Evolutionary conservation across 2,329 filamentous ascomycete species (phyloP).

Genomic region (Lecanicillium sp.): DNA sequence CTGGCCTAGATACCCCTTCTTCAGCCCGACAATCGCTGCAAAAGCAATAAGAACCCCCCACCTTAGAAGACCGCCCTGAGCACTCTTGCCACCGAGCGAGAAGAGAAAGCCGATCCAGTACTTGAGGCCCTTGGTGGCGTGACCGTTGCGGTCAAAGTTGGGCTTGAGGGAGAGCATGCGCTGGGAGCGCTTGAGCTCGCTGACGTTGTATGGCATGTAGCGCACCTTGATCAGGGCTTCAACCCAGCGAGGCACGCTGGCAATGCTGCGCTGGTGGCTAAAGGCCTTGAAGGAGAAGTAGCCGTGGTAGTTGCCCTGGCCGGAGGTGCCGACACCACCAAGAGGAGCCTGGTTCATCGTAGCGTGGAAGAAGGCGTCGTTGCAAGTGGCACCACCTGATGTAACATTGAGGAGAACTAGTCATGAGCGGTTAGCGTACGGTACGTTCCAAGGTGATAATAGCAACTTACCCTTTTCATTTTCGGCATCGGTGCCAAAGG

Average conservation of each 20-base stretch:
- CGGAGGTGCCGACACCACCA: slow-evolving; percentile 75
- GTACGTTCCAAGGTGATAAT: neutral
- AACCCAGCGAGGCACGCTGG: slow-evolving; percentile 57
- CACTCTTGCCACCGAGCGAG: slow-evolving; percentile 40
- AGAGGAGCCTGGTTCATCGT: slow-evolving; percentile 66
- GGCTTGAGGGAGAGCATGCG: slow-evolving; percentile 37
- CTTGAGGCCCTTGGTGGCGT: slow-evolving; percentile 36
- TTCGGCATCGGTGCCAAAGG: slow-evolving; percentile 76
- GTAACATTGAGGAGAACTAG: slow-evolving; percentile 53
- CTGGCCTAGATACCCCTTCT: slow-evolving; percentile 24
- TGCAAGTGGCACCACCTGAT: slow-evolving; percentile 61
- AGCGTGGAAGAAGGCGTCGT: slow-evolving; percentile 62
- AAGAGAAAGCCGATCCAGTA: slow-evolving; percentile 48
- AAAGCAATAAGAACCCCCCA: slow-evolving; percentile 38
- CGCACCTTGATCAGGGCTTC: slow-evolving; percentile 59
- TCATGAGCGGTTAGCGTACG: neutral
- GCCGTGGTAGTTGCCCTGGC: slow-evolving; percentile 70
- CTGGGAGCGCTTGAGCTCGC: slow-evolving; percentile 35
- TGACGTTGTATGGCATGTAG: slow-evolving; percentile 53
- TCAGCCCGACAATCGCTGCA: slow-evolving; percentile 25
- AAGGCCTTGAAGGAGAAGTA: slow-evolving; percentile 64
- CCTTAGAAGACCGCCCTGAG: slow-evolving; percentile 41
- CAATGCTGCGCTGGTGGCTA: slow-evolving; percentile 51
- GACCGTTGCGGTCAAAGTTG: slow-evolving; percentile 55
- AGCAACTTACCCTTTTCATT: slow-evolving; percentile 57